Evolutionary conservation across 2,329 filamentous ascomycete species (phyloP), one percentile per base, ranked within the genome.

Genomic region (Arthroderma sp.): DNA sequence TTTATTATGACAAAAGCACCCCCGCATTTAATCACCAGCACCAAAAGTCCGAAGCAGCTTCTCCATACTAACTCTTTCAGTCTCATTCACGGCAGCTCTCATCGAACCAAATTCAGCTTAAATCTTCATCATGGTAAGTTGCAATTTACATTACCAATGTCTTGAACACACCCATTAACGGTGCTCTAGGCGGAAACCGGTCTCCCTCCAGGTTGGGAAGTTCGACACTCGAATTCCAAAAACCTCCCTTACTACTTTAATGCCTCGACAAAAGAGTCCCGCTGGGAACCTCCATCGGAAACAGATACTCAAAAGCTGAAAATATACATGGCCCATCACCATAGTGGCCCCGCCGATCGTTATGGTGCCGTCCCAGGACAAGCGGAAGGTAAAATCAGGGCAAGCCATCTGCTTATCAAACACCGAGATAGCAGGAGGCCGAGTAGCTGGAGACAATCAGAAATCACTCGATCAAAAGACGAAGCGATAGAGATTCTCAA

Each of bases 231-330:
- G 65, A 94, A 95, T 72, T 94, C 86, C 66, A 96, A 95, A 73
- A 94, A 94, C 69, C 82, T 96, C 32, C 91, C 91, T 33, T 98
- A 98, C 74, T 98, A 96, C 73, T 96, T 95, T 81, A 93, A 95
- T 68, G 72, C 82, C 38, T 70, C 68, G 54, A 85, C 86, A 51
- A 89, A 88, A 64, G 80, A 86, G 61, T 96, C 91, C 51, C 79
- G 85, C 67, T 98, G 91, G 91, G 91, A 96, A 62, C 89, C 91
- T 3, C 91, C 91, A 6, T 64, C 77, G 38, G 85, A 81, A 52
- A 91, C 88, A 55, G 85, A 98, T 67, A 84, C 84, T 47, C 87
- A 95, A 56, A 86, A 83, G 68, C 78, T 98, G 52, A 96, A 95
- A 74, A 66, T 78, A 50, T 95, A 93, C 72, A 96, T 98, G 87